Conservation (phyloP, 345 rosid genomes). For the Lagerstroemia speciosa region DNA sequence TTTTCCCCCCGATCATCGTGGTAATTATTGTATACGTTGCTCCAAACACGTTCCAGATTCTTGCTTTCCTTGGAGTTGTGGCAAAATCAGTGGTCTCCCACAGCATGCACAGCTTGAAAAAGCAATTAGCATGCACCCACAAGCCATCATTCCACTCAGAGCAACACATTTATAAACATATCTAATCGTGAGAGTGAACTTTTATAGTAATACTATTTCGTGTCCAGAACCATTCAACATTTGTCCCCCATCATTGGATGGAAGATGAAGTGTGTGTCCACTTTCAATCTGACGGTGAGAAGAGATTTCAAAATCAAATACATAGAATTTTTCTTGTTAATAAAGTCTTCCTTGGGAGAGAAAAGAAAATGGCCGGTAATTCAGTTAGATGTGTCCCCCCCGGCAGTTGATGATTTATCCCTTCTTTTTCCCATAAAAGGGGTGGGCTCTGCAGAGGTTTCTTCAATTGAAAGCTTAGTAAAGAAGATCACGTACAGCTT, state of each 20-base stretch:
- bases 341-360: too few relatives aligned
- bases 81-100: neutral
- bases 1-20: too few relatives aligned
- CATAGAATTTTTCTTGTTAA: too few relatives aligned
- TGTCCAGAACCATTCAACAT: neutral
- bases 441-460: neutral
- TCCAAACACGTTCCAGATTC: neutral
- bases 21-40: too few relatives aligned
- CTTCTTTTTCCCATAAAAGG: neutral
- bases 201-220: too few relatives aligned
- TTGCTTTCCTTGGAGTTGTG: neutral
- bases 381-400: slow-evolving; percentile 2
- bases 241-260: too few relatives aligned
- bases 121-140: neutral
- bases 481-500: too few relatives aligned
- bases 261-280: too few relatives aligned
- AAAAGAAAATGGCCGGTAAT: slow-evolving; percentile 3
- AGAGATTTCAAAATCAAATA: too few relatives aligned
- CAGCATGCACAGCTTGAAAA: neutral
- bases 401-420: neutral
- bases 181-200: too few relatives aligned
- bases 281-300: neutral
- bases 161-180: too few relatives aligned
- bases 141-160: neutral
- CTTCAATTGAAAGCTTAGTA: neutral